Evolutionary conservation across 345 rosid species (phyloP).

Genomic region (Conringia planisiliqua): DNA sequence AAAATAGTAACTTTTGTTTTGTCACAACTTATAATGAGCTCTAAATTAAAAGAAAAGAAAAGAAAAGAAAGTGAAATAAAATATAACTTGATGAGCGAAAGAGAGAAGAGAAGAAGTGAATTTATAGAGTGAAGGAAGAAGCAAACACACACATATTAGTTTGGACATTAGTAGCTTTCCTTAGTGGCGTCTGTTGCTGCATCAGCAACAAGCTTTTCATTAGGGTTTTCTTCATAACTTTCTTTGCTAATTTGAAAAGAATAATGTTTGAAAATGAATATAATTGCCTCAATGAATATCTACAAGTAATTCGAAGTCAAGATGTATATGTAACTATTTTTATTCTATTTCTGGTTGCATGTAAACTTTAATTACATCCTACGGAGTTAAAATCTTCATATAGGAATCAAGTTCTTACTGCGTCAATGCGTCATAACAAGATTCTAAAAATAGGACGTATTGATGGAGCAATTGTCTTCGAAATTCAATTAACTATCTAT

Average conservation of each 20-base stretch:
- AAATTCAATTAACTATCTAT: background rate
- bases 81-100: constrained; percentile 16
- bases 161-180: constrained; percentile 74
- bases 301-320: background rate
- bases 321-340: background rate
- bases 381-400: background rate
- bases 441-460: background rate
- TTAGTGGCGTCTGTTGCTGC: constrained; percentile 57
- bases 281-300: background rate
- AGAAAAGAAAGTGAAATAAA: constrained; percentile 11
- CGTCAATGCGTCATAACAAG: background rate
- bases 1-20: background rate
- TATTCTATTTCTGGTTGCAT: background rate
- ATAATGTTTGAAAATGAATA: background rate
- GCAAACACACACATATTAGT: constrained; percentile 32
- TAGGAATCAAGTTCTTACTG: background rate
- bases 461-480: background rate
- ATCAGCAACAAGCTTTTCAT: constrained; percentile 46
- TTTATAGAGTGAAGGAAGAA: constrained; percentile 37
- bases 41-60: constrained; percentile 25
- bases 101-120: constrained; percentile 29
- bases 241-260: background rate
- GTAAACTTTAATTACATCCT: background rate
- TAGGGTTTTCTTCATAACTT: constrained; percentile 14
- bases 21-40: constrained; percentile 8